Evolutionary conservation across 192 early-diverging fungal species (phyloP), one percentile per base, ranked within the genome.

Genomic region (Endogone sp.): DNA sequence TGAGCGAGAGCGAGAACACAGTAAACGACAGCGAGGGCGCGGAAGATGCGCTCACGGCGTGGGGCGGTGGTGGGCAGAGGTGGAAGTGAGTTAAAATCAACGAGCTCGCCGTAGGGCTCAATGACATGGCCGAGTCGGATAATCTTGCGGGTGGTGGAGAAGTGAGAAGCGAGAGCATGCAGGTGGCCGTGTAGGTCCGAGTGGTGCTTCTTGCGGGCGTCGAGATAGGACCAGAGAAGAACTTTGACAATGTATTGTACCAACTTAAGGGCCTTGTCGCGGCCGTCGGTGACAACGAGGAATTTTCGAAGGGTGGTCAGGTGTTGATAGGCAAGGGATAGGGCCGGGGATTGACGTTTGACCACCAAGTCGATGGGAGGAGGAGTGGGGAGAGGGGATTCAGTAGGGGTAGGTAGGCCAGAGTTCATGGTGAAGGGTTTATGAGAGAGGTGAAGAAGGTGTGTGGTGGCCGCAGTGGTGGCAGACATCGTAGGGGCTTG

Each of bases 221-320:
- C 66, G 0, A 68, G 56, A 25, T 77, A 61, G 71, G 82, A 88
- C 27, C 94, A 75, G 24, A 91, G 73, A n/a, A 92, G 37, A 16
- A 49, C 70, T 65, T 95, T 95, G 67, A 85, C 71, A 55, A 81
- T 73, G 70, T 95, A 95, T 69, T 95, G 93, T 29, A 90, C 67
- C 28, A 89, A 69, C 65, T 95, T 95, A 63, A 95, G 79, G 20
- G 85, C 79, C 73, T 95, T 95, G 80, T 95, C 94, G 20, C 94
- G 84, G 29, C 94, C 94, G 66, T 95, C 94, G 60, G 89, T 84
- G 22, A 90, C 71, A 24, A 84, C 79, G 9, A 92, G 79, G 20
- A 91, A 72, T 63, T 85, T 85, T 29, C 86, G 83, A 24, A 93
- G 74, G 55, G 89, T 70, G 32, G 58, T 55, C 20, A 73, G 10